Base-by-base conservation (phyloP, 2,329 filamentous ascomycete genomes). In the Colletotrichum tropicicola region DNA sequence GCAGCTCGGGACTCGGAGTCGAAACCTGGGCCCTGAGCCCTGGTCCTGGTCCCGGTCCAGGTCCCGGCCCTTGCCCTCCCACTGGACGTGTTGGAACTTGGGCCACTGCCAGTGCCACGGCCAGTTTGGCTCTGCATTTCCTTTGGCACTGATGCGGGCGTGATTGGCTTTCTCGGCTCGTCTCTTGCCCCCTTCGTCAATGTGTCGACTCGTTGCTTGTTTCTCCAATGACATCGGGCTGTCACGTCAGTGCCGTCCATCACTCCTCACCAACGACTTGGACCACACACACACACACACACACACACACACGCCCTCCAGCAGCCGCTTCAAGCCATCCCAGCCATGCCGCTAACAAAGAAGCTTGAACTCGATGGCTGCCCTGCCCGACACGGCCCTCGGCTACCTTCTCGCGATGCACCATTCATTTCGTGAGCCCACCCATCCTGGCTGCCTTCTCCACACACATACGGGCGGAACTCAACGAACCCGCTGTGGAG, bases 401-500 rank as follows among this genome's bases (percentile, higher is more conserved):
- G 43, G 35, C 30, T 44, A 51, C 49, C 48, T 51, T 21, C n/a
- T 39, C 30, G 17, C 48, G 32, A 55, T 28, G 30, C 21, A 32
- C 27, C 43, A 45, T 8, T 59, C 49, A 23, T 32, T 37, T 47
- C 37, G 21, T 21, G 15, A 49, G 27, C 23, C 23, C 47, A 52
- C 25, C 53, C 53, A 61, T 53, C 61, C 56, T 39, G 23, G 35
- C 32, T 32, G 32, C 30, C 23, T 61, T 61, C 60, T 48, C 56
- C 60, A 53, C 41, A 48, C 37, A 61, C 10, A 15, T 56, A 32
- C 51, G 49, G 57, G 51, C 57, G 43, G 57, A 55, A 65, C 49
- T 45, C 61, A 39, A 51, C 49, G 49, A 65, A 44, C 49, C 61
- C 49, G 61, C 61, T 65, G 57, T 61, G 61, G 61, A 65, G 57